phyloP scores from a whole-genome alignment of 306 rosid species.

The Vigna reflexopilosa region DNA sequence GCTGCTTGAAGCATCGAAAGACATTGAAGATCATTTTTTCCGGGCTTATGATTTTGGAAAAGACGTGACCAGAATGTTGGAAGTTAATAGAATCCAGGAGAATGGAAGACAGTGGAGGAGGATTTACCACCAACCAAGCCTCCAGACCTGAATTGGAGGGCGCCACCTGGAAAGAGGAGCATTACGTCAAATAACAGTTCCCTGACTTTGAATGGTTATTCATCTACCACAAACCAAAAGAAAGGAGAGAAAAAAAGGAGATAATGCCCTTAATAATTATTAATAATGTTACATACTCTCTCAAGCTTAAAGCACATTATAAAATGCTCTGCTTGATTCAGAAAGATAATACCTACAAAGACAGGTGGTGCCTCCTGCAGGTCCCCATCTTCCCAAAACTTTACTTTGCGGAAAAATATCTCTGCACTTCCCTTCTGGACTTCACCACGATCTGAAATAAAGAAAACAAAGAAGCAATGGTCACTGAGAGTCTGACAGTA shows the following conservation, averaged over 20 bases:
- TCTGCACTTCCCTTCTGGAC: conserved; percentile 76
- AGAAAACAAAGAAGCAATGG: conserved; percentile 17
- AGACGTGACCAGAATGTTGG: too few relatives aligned
- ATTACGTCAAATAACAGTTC: too few relatives aligned
- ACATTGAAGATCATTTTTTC: too few relatives aligned
- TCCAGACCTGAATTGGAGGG: too few relatives aligned
- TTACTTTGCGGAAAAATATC: conserved; percentile 86
- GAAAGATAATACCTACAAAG: conserved; percentile 95
- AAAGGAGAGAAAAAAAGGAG: conserved; percentile 18
- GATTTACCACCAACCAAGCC: too few relatives aligned
- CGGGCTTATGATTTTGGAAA: too few relatives aligned
- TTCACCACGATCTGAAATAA: conserved; percentile 77
- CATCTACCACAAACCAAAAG: conserved; percentile 17
- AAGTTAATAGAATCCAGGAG: too few relatives aligned
- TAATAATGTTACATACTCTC: conserved; percentile 5
- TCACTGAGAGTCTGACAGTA: not conserved
- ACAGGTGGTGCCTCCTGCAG: conserved; percentile 93
- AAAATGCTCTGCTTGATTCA: conserved; percentile 50
- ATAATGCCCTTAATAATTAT: conserved; percentile 19
- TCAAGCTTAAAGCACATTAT: conserved; percentile 35
- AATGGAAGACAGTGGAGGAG: too few relatives aligned
- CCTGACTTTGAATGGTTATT: conserved; percentile 34
- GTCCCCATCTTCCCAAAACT: conserved; percentile 87
- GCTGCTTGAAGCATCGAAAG: too few relatives aligned
- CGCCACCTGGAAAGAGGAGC: too few relatives aligned